Conservation (phyloP, 1,284 basidiomycete species). For the Grifola frondosa region DNA sequence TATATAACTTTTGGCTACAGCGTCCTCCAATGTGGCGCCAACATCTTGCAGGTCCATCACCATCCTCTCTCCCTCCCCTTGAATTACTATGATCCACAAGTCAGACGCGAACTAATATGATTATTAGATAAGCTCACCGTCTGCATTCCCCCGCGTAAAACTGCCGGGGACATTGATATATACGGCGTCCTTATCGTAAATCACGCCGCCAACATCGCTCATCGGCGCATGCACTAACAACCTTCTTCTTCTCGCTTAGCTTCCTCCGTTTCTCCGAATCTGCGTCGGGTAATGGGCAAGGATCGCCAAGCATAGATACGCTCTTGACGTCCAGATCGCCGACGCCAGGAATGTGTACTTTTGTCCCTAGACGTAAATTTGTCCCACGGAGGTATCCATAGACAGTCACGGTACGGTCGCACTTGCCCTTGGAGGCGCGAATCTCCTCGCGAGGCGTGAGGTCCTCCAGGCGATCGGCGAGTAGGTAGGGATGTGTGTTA, state of each 20-base stretch:
- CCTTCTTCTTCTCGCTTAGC: conserved; percentile 92
- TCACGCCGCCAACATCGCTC: conserved; percentile 96
- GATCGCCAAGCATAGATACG: conserved; percentile 82
- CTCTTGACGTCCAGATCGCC: conserved; percentile 82
- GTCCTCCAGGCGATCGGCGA: conserved; percentile 96
- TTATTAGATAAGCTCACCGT: conserved; percentile 41
- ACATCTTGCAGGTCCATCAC: conserved; percentile 96
- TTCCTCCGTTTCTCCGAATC: conserved; percentile 93
- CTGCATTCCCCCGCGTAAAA: conserved; percentile 74
- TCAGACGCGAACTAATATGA: background rate
- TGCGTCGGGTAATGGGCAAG: conserved; percentile 90
- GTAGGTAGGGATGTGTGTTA: conserved; percentile 92
- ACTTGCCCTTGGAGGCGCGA: conserved; percentile 78
- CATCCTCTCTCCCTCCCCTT: conserved; percentile 96
- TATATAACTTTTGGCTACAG: conserved; percentile 80
- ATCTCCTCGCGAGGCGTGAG: conserved; percentile 88
- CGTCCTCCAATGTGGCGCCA: conserved; percentile 79
- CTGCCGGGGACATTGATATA: conserved; percentile 97
- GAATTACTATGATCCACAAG: conserved; percentile 10
- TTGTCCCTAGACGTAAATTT: conserved; percentile 79
- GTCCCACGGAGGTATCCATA: conserved; percentile 96
- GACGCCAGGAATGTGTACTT: conserved; percentile 93
- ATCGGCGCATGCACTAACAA: conserved; percentile 95
- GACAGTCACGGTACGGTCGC: conserved; percentile 87
- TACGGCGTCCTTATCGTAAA: conserved; percentile 98